Percentiles rank a stretch among this genome's conserved stretches.
phyloP scores from a whole-genome alignment of 2,329 filamentous ascomycete species.

The Chaetomium sp. region DNA sequence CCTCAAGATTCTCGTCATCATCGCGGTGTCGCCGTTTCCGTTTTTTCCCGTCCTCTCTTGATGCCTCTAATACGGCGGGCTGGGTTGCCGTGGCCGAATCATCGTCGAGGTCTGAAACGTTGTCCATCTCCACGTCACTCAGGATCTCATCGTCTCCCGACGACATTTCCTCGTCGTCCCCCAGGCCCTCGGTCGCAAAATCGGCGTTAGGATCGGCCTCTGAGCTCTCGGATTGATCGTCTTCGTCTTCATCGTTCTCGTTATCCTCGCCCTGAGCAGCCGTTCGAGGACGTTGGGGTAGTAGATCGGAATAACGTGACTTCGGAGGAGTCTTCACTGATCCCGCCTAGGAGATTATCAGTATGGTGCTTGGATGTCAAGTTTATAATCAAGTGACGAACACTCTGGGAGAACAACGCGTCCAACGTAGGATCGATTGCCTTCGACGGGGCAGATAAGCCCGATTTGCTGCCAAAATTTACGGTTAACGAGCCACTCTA shows the following conservation, averaged over 20 bases:
- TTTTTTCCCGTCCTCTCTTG: conserved; percentile 46
- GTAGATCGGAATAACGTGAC: conserved; percentile 38
- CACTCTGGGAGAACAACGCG: conserved; percentile 66
- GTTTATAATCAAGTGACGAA: conserved; percentile 38
- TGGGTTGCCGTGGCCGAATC: conserved; percentile 31
- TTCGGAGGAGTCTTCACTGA: conserved; percentile 43
- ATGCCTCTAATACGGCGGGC: conserved; percentile 30
- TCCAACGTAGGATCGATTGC: conserved; percentile 62
- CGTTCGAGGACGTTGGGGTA: conserved; percentile 27
- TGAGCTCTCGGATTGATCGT: conserved; percentile 27
- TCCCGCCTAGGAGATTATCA: conserved; percentile 37
- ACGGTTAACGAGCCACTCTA: neutral
- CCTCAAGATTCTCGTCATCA: conserved; percentile 64
- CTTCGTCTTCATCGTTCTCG: conserved; percentile 22
- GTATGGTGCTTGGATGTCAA: conserved; percentile 15
- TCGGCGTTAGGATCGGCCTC: conserved; percentile 27
- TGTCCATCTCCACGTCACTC: conserved; percentile 31
- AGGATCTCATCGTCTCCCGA: conserved; percentile 31
- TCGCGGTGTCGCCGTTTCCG: conserved; percentile 55
- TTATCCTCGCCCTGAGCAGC: conserved; percentile 17
- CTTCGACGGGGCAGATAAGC: conserved; percentile 42
- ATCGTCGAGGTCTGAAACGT: conserved; percentile 21
- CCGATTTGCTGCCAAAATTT: conserved; percentile 29
- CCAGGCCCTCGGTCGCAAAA: conserved; percentile 27
- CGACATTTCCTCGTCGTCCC: conserved; percentile 18